Evolutionary conservation across 1,284 basidiomycete species (phyloP).

Genomic region (Sporisorium graminicola): DNA sequence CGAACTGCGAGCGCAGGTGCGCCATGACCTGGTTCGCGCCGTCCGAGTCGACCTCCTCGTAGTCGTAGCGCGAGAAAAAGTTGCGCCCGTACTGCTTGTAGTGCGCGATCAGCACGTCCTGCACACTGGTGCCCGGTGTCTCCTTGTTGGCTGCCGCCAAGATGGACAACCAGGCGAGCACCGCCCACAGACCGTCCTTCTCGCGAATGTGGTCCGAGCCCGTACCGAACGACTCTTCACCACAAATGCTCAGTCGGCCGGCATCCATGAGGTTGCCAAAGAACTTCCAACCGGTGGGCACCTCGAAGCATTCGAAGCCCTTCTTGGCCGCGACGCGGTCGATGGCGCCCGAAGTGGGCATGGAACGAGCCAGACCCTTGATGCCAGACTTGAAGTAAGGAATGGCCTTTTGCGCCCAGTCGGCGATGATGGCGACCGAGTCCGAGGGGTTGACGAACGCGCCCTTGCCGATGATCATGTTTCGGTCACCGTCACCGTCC

Average conservation of each 20-base stretch:
- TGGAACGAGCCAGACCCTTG: conserved; percentile 93
- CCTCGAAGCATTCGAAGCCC: conserved; percentile 93
- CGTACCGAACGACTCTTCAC: conserved; percentile 99
- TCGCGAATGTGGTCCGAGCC: conserved; percentile 99
- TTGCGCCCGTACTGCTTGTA: conserved; percentile 94
- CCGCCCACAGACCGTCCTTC: conserved; percentile 98
- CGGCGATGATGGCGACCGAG: conserved; percentile 97
- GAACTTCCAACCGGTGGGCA: conserved; percentile 99
- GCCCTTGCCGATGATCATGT: conserved; percentile 99
- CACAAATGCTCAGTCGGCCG: conserved; percentile 94
- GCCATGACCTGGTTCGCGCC: conserved; percentile 88
- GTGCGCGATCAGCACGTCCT: conserved; percentile 78
- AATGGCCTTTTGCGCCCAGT: conserved; percentile 91
- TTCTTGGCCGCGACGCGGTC: conserved; percentile 96
- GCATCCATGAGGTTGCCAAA: conserved; percentile 99
- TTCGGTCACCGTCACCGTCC: conserved; percentile 97
- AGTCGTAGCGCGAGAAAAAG: conserved; percentile 97
- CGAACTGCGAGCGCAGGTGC: conserved; percentile 80
- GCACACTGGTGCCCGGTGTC: conserved; percentile 63
- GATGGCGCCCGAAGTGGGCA: conserved; percentile 97
- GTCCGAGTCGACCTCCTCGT: conserved; percentile 94
- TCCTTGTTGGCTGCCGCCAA: conserved; percentile 90
- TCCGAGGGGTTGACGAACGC: conserved; percentile 98
- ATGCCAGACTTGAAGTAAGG: conserved; percentile 94
- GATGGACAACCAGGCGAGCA: conserved; percentile 97